A percentile compares a stretch with the other conserved stretches of the same genome.
These are phyloP conservation scores for Chaetoceros tenuissimus DNA, from an alignment of 108 stramenopile species.

Conservation along the genomic window DNA sequence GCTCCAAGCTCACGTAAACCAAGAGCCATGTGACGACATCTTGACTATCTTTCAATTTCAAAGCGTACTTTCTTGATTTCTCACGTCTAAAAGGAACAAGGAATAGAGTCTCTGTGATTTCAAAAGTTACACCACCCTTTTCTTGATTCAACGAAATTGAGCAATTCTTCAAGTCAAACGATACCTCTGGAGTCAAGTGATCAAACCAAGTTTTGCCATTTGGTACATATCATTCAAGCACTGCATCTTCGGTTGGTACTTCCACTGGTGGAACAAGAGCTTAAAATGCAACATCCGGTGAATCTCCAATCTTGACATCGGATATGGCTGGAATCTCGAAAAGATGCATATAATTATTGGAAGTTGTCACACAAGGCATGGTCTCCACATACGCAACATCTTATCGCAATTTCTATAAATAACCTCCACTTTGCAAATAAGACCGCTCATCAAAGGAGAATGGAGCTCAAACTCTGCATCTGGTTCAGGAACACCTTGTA, in stretches of 20 bases:
- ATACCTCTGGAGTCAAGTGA: conserved; percentile 47
- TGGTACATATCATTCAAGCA: conserved; percentile 22
- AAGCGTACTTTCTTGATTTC: not conserved
- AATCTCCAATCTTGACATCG: conserved; percentile 34
- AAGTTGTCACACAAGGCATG: conserved; percentile 55
- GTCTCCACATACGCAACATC: conserved; percentile 52
- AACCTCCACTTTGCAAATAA: conserved; percentile 62
- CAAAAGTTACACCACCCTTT: conserved; percentile 34
- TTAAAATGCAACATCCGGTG: conserved; percentile 71
- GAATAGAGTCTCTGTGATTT: conserved; percentile 40
- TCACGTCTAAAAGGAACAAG: no score
- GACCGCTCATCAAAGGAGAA: conserved; percentile 57
- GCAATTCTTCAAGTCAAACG: conserved; percentile 51
- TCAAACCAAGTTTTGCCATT: conserved; percentile 56
- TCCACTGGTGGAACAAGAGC: conserved; percentile 49
- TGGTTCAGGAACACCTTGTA: conserved; percentile 13
- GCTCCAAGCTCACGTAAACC: not conserved
- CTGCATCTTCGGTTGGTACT: conserved; percentile 29
- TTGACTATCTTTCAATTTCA: not conserved
- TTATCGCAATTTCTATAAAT: conserved; percentile 43
- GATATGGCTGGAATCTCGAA: conserved; percentile 55
- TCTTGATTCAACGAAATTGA: conserved; percentile 26
- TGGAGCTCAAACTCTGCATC: conserved; percentile 43
- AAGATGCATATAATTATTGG: conserved; percentile 62
- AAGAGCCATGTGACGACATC: not conserved